A percentile compares a stretch with the other conserved stretches of the same genome.
phyloP scores from a whole-genome alignment of 2,329 filamentous ascomycete species.

The Cordyceps militaris region DNA sequence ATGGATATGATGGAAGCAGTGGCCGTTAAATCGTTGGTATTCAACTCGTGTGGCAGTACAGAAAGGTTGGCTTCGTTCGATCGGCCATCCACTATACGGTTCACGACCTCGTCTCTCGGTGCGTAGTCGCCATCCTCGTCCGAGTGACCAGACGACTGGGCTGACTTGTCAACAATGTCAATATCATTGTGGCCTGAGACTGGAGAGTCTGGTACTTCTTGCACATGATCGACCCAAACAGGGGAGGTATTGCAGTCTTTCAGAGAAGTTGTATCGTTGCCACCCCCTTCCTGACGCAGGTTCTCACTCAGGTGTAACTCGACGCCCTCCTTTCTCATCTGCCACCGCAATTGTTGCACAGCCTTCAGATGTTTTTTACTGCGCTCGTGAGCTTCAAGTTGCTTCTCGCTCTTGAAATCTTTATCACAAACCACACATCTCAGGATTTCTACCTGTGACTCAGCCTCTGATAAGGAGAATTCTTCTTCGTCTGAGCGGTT shows the following conservation, averaged over 20 bases:
- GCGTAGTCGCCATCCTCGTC: conserved; percentile 37
- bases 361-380: conserved; percentile 95
- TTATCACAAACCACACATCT: conserved; percentile 75
- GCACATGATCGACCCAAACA: neutral
- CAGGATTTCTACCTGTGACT: conserved; percentile 52
- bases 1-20: conserved; percentile 21
- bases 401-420: conserved; percentile 83
- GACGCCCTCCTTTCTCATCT: conserved; percentile 76
- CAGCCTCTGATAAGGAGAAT: conserved; percentile 55
- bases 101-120: conserved; percentile 36
- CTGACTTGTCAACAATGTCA: neutral
- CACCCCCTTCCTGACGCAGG: neutral
- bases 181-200: too few relatives aligned
- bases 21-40: conserved; percentile 13
- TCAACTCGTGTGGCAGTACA: neutral
- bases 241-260: neutral
- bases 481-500: conserved; percentile 44
- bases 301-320: conserved; percentile 41
- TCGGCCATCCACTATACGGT: conserved; percentile 25
- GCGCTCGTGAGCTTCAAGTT: conserved; percentile 85
- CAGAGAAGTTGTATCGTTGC: neutral
- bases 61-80: neutral
- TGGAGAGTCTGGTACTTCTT: neutral
- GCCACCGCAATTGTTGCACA: conserved; percentile 67
- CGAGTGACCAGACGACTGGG: neutral